These are phyloP conservation scores for Phoenix dactylifera DNA, from an alignment of 176 grass and related monocot genomes.

Conservation along the genomic window DNA sequence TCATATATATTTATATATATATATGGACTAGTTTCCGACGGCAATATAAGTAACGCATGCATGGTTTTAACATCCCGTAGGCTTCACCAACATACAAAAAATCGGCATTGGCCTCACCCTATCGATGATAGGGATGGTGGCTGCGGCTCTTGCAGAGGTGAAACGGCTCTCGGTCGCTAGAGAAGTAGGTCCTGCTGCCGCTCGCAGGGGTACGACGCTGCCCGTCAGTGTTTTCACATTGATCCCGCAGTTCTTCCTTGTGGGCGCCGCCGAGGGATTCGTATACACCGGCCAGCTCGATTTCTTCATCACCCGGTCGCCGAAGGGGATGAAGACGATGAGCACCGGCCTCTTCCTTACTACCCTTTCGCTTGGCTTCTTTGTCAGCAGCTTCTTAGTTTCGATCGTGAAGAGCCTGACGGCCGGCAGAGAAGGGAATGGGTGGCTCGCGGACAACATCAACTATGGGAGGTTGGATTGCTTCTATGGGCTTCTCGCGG, in stretches of 20 bases:
- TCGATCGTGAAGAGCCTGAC: slow-evolving; percentile 53
- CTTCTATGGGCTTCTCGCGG: slow-evolving; percentile 63
- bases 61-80: slow-evolving; percentile 9
- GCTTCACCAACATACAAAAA: slow-evolving; percentile 56
- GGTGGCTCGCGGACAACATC: slow-evolving; percentile 63
- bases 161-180: slow-evolving; percentile 32
- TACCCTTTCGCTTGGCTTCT: slow-evolving; percentile 73
- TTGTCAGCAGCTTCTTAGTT: slow-evolving; percentile 66
- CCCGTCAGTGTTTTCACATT: slow-evolving; percentile 62
- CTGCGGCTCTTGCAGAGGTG: slow-evolving; percentile 41
- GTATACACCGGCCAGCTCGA: slow-evolving; percentile 85
- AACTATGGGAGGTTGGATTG: slow-evolving; percentile 63
- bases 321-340: slow-evolving; percentile 89
- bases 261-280: slow-evolving; percentile 72
- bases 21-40: background rate
- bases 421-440: background rate
- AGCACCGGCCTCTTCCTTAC: slow-evolving; percentile 74
- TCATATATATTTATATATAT: too few species aligned
- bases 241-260: slow-evolving; percentile 70
- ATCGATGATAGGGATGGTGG: slow-evolving; percentile 48
- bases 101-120: slow-evolving; percentile 59
- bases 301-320: slow-evolving; percentile 85
- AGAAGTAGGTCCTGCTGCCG: background rate
- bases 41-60: background rate
- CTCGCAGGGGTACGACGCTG: slow-evolving; percentile 4